These are phyloP conservation scores for Athelia sp. DNA, from an alignment of 1,284 basidiomycete genomes.

Conservation along the genomic window DNA sequence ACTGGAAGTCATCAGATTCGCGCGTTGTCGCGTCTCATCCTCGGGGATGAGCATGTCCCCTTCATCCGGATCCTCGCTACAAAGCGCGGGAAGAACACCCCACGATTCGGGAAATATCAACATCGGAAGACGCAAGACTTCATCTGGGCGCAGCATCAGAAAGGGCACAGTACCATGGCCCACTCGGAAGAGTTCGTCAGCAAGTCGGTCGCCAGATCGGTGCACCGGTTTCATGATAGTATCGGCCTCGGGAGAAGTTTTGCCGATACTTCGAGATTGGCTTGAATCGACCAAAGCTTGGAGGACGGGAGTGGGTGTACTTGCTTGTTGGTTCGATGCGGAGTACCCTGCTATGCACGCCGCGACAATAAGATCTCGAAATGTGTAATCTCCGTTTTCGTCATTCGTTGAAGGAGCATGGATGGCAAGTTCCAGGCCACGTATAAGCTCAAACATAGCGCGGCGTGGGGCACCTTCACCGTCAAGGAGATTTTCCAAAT, in stretches of 20 bases:
- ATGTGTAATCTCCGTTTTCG: constrained; percentile 16
- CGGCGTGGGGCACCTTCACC: background rate
- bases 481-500: constrained; percentile 19
- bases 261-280: constrained; percentile 10
- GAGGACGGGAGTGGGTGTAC: background rate
- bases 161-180: constrained; percentile 35
- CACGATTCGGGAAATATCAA: constrained; percentile 32
- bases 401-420: constrained; percentile 13
- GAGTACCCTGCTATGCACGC: constrained; percentile 21
- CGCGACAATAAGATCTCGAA: constrained; percentile 32
- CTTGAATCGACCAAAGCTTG: constrained; percentile 15
- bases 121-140: constrained; percentile 28
- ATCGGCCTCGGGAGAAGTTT: constrained; percentile 15
- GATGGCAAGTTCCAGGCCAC: constrained; percentile 25
- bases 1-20: constrained; percentile 43
- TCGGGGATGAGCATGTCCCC: constrained; percentile 13
- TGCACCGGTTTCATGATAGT: constrained; percentile 28
- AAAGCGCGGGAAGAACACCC: constrained; percentile 33
- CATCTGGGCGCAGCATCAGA: constrained; percentile 39
- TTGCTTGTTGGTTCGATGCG: constrained; percentile 13
- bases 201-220: constrained; percentile 25
- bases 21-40: constrained; percentile 17
- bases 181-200: constrained; percentile 24
- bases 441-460: too few relatives aligned
- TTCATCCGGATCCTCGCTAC: constrained; percentile 9